Base-by-base conservation (phyloP, 2,329 filamentous ascomycete genomes). In the Macrophomina phaseolina region DNA sequence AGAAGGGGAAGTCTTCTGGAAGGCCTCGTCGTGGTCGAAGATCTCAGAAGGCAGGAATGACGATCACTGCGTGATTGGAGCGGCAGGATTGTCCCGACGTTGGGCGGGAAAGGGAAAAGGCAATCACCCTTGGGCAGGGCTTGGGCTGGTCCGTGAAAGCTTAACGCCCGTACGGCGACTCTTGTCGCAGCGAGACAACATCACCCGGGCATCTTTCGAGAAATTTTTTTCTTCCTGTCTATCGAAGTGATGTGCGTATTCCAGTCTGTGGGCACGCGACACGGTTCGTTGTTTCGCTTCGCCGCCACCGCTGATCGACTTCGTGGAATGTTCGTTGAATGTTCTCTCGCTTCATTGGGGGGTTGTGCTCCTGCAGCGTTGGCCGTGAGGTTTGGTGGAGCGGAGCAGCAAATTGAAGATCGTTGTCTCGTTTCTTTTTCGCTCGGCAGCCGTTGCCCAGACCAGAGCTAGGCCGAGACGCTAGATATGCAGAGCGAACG, bases 381-480 rank as follows among this genome's bases (percentile, higher is more conserved):
- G 23, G 23, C 23, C 23, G 23, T 30, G 56, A 6, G 42, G 58
- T 16, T 38, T 42, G 30, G 18, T n/a, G 18, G 14, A 45, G 36
- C n/a, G 46, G 38, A 23, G 18, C 18, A 58, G 18, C 36, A 28
- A 34, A 23, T 38, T 28, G 58, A 49, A 40, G 56, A 61, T 61
- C 56, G 32, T 48, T 49, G 5, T 62, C 45, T 49, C 32, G 30
- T 49, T 62, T 11, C 58, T 61, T 46, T 45, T 12, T 60, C 58
- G 23, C 23, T 61, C 58, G 58, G 58, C 42, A 36, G 45, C 42
- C 58, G 58, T 62, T 62, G 58, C 58, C 58, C 58, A 62, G 58
- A 18, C 40, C 42, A 30, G n/a, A 49, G 45, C 58, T 62, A 62
- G 58, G 34, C 42, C 45, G 30, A 23, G n/a, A 23, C 28, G 40